Evolutionary conservation across 2,329 filamentous ascomycete species (phyloP).

Genomic region (Dactylellina sp.): DNA sequence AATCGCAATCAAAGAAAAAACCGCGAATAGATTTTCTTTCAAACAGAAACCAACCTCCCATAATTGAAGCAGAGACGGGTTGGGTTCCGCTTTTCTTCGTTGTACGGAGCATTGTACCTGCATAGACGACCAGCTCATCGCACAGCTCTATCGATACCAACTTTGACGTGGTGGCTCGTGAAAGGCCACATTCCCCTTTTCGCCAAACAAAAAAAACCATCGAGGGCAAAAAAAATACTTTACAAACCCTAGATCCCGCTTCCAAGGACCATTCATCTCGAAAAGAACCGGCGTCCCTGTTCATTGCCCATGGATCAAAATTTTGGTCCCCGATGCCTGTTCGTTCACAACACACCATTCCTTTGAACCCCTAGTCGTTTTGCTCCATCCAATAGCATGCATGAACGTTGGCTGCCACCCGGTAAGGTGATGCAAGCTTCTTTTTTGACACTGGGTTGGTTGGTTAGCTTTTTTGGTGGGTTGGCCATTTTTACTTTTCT

Average conservation of each 20-base stretch:
- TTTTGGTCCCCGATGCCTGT: conserved; percentile 25
- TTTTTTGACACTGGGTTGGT: conserved; percentile 22
- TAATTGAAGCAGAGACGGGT: not conserved
- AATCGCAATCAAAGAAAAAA: not conserved
- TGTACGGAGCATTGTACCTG: conserved; percentile 36
- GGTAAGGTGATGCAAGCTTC: conserved; percentile 45
- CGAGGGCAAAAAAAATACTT: not conserved
- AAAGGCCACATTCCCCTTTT: conserved; percentile 34
- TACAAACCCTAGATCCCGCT: not conserved
- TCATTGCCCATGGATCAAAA: conserved; percentile 16
- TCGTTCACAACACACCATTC: conserved; percentile 24
- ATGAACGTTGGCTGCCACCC: conserved; percentile 40
- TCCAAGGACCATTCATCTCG: conserved; percentile 1
- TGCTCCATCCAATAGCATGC: conserved; percentile 36
- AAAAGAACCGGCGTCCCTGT: conserved; percentile 5
- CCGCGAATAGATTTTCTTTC: not conserved
- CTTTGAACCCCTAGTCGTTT: conserved; percentile 10
- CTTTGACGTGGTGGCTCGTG: conserved; percentile 45
- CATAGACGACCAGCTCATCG: conserved; percentile 56
- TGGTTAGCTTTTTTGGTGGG: conserved; percentile 6
- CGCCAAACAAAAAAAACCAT: not conserved
- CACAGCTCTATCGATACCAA: conserved; percentile 20
- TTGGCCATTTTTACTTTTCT: conserved; percentile 15
- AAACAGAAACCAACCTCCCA: not conserved
- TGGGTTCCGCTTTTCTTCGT: conserved; percentile 21